Conservation (phyloP, 306 rosid species). For the Fragaria vesca region DNA sequence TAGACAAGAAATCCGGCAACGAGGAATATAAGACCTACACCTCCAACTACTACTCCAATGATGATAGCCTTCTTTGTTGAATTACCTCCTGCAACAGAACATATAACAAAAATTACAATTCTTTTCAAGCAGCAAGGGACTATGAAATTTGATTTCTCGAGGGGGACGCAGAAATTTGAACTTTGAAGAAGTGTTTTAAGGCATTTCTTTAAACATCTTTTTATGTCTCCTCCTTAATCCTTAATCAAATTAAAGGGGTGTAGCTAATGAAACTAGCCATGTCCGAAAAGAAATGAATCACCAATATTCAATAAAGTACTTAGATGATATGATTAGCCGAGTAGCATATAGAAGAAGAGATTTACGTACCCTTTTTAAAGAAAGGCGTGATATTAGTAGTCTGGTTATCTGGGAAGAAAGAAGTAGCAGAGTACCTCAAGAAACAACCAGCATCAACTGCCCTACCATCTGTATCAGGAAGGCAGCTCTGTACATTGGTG, state of each 20-base stretch:
- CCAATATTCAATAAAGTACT: neutral
- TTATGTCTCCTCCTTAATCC: neutral
- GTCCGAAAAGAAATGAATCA: neutral
- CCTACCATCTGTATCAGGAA: conserved; percentile 43
- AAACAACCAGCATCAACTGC: conserved; percentile 67
- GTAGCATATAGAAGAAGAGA: neutral
- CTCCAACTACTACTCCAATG: conserved; percentile 70
- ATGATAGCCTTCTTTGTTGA: conserved; percentile 52
- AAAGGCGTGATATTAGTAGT: conserved; percentile 36
- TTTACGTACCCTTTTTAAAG: conserved; percentile 33
- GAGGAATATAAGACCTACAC: conserved; percentile 44
- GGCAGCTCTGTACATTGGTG: conserved; percentile 38
- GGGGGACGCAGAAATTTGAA: neutral
- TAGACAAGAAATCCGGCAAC: conserved; percentile 42
- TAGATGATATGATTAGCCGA: neutral
- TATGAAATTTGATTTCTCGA: neutral
- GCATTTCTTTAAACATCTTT: neutral
- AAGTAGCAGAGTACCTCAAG: conserved; percentile 48
- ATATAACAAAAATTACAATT: neutral
- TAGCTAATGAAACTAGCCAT: neutral
- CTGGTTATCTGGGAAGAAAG: conserved; percentile 54
- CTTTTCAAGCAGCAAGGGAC: neutral
- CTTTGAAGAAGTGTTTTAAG: neutral
- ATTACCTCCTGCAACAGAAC: conserved; percentile 10
- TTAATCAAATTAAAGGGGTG: neutral